phyloP scores from a whole-genome alignment of 2,329 filamentous ascomycete genomes.

The Sporothrix pseudoabietina region DNA sequence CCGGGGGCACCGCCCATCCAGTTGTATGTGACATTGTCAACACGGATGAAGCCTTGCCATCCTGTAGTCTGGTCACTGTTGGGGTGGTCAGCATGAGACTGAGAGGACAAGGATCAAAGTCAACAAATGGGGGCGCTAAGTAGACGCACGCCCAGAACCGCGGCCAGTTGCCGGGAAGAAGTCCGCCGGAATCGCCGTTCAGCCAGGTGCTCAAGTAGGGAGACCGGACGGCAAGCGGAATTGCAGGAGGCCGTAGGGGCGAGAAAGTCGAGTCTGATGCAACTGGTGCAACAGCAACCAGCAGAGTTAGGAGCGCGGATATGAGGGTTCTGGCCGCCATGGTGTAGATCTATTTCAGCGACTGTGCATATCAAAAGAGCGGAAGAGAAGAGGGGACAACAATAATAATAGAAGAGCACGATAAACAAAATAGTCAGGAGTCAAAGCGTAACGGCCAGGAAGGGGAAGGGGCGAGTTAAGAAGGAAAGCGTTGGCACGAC shows the following conservation, averaged over 20 bases:
- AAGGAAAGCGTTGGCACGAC: neutral
- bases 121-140: neutral
- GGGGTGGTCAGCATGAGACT: neutral
- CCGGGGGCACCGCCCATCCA: slow-evolving; percentile 66
- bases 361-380: neutral
- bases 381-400: neutral
- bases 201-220: slow-evolving; percentile 76
- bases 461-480: neutral
- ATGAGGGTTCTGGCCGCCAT: slow-evolving; percentile 21
- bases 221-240: slow-evolving; percentile 70
- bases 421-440: neutral
- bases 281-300: neutral
- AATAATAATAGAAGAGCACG: neutral
- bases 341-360: slow-evolving; percentile 17
- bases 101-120: too few relatives aligned
- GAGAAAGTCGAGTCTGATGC: slow-evolving; percentile 37
- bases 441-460: neutral
- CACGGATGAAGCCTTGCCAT: slow-evolving; percentile 70
- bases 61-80: slow-evolving; percentile 57
- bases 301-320: slow-evolving; percentile 7
- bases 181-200: slow-evolving; percentile 62
- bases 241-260: slow-evolving; percentile 41
- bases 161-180: slow-evolving; percentile 70
- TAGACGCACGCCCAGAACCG: slow-evolving; percentile 66
- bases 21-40: slow-evolving; percentile 64